Evolutionary conservation across 495 filamentous ascomycete species (phyloP).

Genomic region (Aspergillus ostianus): DNA sequence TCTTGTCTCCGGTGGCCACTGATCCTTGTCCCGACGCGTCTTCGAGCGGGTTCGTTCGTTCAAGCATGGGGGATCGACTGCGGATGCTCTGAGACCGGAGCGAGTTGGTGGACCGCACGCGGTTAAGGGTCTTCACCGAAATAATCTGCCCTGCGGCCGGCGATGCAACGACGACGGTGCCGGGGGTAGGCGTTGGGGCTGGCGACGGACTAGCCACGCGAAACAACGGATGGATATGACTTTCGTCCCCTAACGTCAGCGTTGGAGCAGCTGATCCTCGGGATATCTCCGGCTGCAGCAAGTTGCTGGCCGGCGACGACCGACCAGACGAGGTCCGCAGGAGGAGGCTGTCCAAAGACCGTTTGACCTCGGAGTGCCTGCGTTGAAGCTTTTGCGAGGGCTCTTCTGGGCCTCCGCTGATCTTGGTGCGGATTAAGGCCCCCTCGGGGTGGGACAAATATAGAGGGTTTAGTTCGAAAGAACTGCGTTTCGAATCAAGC

Average conservation of each 20-base stretch:
- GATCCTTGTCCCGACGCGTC: neutral
- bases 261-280: constrained; percentile 12
- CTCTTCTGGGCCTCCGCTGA: neutral
- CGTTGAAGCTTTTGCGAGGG: constrained; percentile 9
- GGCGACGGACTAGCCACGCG: constrained; percentile 70
- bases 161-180: constrained; percentile 68
- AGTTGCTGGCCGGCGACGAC: constrained; percentile 22
- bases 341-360: constrained; percentile 30
- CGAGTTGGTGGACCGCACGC: constrained; percentile 67
- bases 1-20: constrained; percentile 1
- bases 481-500: constrained; percentile 27
- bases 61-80: constrained; percentile 27
- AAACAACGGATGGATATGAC: constrained; percentile 84
- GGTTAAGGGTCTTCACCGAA: constrained; percentile 55
- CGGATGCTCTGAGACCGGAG: constrained; percentile 35
- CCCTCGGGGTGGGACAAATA: constrained; percentile 15
- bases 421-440: constrained; percentile 13
- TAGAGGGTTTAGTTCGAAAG: constrained; percentile 26
- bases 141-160: constrained; percentile 69
- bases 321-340: constrained; percentile 17
- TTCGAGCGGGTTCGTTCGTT: constrained; percentile 15
- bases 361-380: constrained; percentile 19
- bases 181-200: constrained; percentile 63
- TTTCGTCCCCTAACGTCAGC: constrained; percentile 47
- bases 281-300: constrained; percentile 21